Conservation (phyloP, 129 eudicot genomes). For the Cynara cardunculus region DNA sequence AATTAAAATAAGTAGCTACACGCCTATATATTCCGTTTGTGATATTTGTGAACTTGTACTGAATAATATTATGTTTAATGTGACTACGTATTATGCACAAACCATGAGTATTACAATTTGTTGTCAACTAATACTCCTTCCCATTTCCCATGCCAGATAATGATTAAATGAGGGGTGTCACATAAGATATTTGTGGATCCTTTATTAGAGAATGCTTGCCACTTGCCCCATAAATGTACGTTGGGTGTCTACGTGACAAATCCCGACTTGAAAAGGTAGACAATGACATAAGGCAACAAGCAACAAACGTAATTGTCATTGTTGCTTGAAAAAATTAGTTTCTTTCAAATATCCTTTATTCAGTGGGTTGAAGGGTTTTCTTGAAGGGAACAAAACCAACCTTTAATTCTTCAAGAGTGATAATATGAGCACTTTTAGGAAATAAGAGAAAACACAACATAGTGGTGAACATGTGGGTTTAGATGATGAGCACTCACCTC, state of each 20-base stretch:
- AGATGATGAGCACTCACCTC: slow-evolving; percentile 52
- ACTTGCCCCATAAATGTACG: no score
- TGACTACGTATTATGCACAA: background rate
- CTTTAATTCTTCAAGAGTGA: no score
- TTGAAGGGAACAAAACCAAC: background rate
- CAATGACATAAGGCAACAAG: background rate
- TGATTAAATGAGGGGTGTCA: background rate
- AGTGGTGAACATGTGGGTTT: background rate
- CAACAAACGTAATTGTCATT: background rate
- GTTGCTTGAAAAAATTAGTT: background rate
- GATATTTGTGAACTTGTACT: background rate
- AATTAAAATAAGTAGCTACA: background rate
- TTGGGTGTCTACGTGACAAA: no score
- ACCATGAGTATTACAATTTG: background rate
- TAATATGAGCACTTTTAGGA: background rate
- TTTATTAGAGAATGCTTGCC: background rate
- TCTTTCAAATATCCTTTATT: background rate
- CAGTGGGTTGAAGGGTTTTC: background rate
- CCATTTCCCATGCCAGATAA: background rate
- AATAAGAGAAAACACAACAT: background rate
- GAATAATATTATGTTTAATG: background rate
- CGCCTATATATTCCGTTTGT: background rate
- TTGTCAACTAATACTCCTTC: background rate
- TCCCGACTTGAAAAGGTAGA: background rate
- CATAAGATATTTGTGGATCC: background rate